phyloP scores from a whole-genome alignment of 2,329 filamentous ascomycete genomes.

The Colletotrichum sp. region DNA sequence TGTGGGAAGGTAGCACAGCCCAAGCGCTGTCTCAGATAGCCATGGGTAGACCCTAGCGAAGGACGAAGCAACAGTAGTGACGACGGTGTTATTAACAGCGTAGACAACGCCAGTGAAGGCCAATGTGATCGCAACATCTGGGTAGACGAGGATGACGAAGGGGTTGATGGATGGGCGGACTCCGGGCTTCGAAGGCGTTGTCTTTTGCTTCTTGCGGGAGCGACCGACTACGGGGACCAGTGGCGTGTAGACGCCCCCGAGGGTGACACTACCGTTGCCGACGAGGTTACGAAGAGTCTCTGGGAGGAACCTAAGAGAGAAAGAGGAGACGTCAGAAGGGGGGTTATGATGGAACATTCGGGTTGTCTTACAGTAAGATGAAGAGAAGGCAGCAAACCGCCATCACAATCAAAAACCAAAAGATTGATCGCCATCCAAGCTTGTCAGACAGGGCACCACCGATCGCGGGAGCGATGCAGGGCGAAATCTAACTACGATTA shows the following conservation, averaged over 20 bases:
- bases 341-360: not conserved
- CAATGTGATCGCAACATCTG: constrained; percentile 33
- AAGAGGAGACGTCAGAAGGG: not conserved
- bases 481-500: constrained; percentile 34
- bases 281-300: constrained; percentile 34
- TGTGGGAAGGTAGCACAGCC: constrained; percentile 35
- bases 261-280: constrained; percentile 29
- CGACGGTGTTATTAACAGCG: constrained; percentile 38
- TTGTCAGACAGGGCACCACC: constrained; percentile 52
- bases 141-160: constrained; percentile 34
- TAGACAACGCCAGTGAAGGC: constrained; percentile 37
- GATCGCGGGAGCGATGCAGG: constrained; percentile 54
- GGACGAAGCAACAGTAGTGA: constrained; percentile 36
- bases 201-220: constrained; percentile 1
- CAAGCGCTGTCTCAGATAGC: constrained; percentile 34
- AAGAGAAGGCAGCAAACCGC: constrained; percentile 39
- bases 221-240: constrained; percentile 23
- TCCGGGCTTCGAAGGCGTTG: not conserved
- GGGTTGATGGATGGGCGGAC: constrained; percentile 27
- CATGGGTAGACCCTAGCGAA: constrained; percentile 27
- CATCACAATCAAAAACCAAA: constrained; percentile 59
- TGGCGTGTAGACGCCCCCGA: constrained; percentile 23
- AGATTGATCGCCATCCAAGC: constrained; percentile 56
- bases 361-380: constrained; percentile 27
- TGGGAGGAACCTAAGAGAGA: constrained; percentile 25